phyloP scores from a whole-genome alignment of 306 rosid genomes.

The Betula pendula region DNA sequence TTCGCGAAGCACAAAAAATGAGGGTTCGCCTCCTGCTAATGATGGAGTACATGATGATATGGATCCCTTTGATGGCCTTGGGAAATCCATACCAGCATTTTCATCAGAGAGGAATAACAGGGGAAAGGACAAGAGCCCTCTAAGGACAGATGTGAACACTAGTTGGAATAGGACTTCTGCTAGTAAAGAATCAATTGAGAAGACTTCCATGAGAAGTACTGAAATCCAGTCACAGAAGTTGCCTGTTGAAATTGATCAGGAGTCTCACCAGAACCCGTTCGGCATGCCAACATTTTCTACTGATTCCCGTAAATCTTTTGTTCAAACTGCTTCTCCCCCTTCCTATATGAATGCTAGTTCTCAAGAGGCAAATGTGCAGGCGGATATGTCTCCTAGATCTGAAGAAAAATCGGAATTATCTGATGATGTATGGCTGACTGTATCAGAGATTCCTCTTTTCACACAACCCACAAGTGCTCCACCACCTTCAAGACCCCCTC shows the following conservation, averaged over 20 bases:
- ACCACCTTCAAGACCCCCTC: constrained; percentile 99
- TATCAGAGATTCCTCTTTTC: constrained; percentile 87
- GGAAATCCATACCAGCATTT: constrained; percentile 75
- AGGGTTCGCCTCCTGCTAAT: constrained; percentile 55
- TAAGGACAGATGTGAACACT: constrained; percentile 47
- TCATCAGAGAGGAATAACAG: constrained; percentile 64
- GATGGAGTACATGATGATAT: constrained; percentile 57
- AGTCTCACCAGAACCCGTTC: constrained; percentile 56
- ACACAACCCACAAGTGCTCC: constrained; percentile 96
- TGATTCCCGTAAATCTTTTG: constrained; percentile 55
- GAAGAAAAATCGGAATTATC: constrained; percentile 60
- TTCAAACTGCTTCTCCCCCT: constrained; percentile 69
- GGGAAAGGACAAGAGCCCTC: constrained; percentile 54
- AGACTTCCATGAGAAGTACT: constrained; percentile 54
- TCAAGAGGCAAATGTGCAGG: constrained; percentile 48
- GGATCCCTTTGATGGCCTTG: constrained; percentile 89
- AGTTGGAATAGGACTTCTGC: constrained; percentile 38
- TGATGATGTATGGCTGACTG: constrained; percentile 86
- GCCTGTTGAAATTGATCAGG: constrained; percentile 50
- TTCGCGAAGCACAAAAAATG: constrained; percentile 55
- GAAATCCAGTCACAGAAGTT: constrained; percentile 56
- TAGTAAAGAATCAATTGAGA: constrained; percentile 54
- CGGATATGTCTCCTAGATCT: constrained; percentile 59
- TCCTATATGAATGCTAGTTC: constrained; percentile 42
- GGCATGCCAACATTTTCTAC: constrained; percentile 63